phyloP scores from a whole-genome alignment of 2,329 filamentous ascomycete genomes.

The Colletotrichum sidae region DNA sequence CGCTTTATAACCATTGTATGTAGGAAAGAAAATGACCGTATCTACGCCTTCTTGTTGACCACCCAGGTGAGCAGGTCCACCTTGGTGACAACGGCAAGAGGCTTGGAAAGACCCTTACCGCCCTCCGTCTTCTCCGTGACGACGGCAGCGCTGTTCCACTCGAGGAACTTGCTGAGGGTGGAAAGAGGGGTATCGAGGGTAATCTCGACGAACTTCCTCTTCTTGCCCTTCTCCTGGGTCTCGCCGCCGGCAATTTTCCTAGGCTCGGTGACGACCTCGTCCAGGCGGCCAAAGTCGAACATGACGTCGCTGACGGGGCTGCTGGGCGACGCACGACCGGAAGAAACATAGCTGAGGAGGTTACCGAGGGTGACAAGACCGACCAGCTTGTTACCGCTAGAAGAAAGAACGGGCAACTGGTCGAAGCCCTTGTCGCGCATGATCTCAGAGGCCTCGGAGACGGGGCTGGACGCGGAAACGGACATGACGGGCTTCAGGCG shows the following conservation, averaged over 20 bases:
- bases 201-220: constrained; percentile 89
- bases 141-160: constrained; percentile 97
- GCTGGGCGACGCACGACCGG: constrained; percentile 79
- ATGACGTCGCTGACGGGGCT: constrained; percentile 88
- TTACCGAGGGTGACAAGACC: constrained; percentile 96
- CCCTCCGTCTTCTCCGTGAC: constrained; percentile 81
- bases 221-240: constrained; percentile 51
- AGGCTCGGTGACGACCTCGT: constrained; percentile 92
- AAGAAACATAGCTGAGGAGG: constrained; percentile 88
- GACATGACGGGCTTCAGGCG: constrained; percentile 95
- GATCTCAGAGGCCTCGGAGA: constrained; percentile 91
- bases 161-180: constrained; percentile 90
- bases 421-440: constrained; percentile 99
- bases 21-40: constrained; percentile 6
- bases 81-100: constrained; percentile 93
- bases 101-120: constrained; percentile 72
- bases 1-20: constrained; percentile 39
- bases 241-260: constrained; percentile 66
- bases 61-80: constrained; percentile 95
- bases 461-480: constrained; percentile 76
- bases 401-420: constrained; percentile 88
- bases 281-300: constrained; percentile 92
- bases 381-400: constrained; percentile 78
- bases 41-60: constrained; percentile 69
- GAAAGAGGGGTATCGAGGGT: constrained; percentile 88